Conservation (phyloP, 2,329 filamentous ascomycete genomes). For the Exophiala oligosperma region DNA sequence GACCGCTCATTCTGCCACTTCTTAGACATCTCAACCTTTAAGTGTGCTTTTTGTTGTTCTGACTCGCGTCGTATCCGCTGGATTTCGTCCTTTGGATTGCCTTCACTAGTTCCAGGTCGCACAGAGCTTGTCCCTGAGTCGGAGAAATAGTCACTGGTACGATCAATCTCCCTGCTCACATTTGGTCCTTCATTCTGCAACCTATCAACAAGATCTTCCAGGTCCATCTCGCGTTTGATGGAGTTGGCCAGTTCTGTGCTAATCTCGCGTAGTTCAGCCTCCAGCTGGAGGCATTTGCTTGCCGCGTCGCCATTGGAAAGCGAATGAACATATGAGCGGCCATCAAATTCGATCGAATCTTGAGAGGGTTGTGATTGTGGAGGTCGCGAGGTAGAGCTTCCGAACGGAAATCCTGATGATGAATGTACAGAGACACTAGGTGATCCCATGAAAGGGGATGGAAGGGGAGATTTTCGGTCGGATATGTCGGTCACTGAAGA, state of each 20-base stretch:
- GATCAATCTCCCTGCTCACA: conserved; percentile 55
- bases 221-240: conserved; percentile 91
- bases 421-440: conserved; percentile 36
- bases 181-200: conserved; percentile 73
- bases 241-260: conserved; percentile 89
- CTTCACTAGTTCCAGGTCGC: conserved; percentile 67
- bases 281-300: conserved; percentile 78
- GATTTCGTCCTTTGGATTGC: conserved; percentile 63
- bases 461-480: conserved; percentile 59
- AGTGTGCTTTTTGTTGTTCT: conserved; percentile 86
- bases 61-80: conserved; percentile 78
- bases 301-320: conserved; percentile 42
- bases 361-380: conserved; percentile 43
- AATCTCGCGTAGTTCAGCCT: conserved; percentile 91
- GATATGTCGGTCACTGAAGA: conserved; percentile 65
- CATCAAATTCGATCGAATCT: conserved; percentile 41
- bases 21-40: conserved; percentile 79
- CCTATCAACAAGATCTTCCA: conserved; percentile 90
- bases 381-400: conserved; percentile 31
- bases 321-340: conserved; percentile 43
- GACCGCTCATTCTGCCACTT: conserved; percentile 86
- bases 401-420: conserved; percentile 24
- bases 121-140: conserved; percentile 89
- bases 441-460: conserved; percentile 52
- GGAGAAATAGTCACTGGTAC: conserved; percentile 97